Conservation (phyloP, 805 yeast genomes). For the Nakazawaea ishiwadae region DNA sequence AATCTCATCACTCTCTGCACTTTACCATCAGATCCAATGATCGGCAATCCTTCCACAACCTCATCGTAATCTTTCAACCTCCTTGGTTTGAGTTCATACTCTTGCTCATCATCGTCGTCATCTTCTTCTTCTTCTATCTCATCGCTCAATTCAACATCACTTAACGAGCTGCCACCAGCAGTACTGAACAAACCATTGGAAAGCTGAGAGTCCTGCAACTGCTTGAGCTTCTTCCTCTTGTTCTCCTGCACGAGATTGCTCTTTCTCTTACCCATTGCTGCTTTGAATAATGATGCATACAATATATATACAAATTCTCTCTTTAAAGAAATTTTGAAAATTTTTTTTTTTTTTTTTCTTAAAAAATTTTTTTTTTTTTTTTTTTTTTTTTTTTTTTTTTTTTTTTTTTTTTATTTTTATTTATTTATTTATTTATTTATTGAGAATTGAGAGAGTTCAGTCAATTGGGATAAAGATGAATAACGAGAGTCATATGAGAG, state of each 20-base stretch:
- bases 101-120: constrained; percentile 72
- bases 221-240: constrained; percentile 33
- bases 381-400: too few species aligned
- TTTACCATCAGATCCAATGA: constrained; percentile 65
- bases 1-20: constrained; percentile 60
- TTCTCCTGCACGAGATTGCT: constrained; percentile 16
- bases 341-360: too few species aligned
- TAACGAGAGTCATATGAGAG: too few species aligned
- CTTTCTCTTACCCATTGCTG: constrained; percentile 12
- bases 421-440: too few species aligned
- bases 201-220: constrained; percentile 38
- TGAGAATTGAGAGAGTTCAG: too few species aligned
- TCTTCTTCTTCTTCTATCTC: constrained; percentile 14
- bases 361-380: too few species aligned
- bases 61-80: constrained; percentile 36
- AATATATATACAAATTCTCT: too few species aligned
- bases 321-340: too few species aligned
- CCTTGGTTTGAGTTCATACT: constrained; percentile 74
- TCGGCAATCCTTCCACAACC: constrained; percentile 70
- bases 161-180: constrained; percentile 13
- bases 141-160: constrained; percentile 19
- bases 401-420: too few species aligned
- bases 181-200: constrained; percentile 29
- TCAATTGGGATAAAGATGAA: too few species aligned
- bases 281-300: too few species aligned